These are phyloP conservation scores for Lophiotrema nucula DNA, from an alignment of 495 filamentous ascomycete species.

Conservation along the genomic window DNA sequence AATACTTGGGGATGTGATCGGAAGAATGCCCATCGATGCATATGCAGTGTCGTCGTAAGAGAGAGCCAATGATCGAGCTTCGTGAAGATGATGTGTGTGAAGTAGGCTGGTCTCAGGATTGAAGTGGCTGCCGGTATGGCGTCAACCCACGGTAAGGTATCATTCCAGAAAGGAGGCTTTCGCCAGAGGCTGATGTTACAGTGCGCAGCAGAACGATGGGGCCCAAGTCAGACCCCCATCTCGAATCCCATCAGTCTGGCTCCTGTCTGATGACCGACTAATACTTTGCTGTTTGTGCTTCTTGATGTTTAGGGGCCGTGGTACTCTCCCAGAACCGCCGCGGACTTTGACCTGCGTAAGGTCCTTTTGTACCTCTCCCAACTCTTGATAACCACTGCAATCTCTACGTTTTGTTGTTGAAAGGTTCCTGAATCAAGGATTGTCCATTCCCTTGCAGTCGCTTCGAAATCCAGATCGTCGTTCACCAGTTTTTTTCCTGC, in stretches of 20 bases:
- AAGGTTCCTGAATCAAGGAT: too few relatives aligned
- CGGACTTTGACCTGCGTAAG: too few relatives aligned
- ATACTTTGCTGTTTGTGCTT: background rate
- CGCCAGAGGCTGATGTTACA: constrained; percentile 23
- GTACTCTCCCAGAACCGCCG: too few relatives aligned
- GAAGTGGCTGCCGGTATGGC: constrained; percentile 10
- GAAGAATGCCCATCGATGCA: constrained; percentile 1
- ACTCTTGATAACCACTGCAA: too few relatives aligned
- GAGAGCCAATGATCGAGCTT: too few relatives aligned
- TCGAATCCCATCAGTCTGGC: constrained; percentile 1
- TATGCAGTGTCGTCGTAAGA: constrained; percentile 3
- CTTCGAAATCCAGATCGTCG: constrained; percentile 9
- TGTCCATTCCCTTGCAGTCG: constrained; percentile 5
- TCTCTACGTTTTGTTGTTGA: too few relatives aligned
- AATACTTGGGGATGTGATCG: background rate
- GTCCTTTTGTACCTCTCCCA: too few relatives aligned
- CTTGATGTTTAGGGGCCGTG: background rate
- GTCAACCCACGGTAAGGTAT: constrained; percentile 21
- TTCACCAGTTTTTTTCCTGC: constrained; percentile 1
- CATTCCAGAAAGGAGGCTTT: constrained; percentile 15
- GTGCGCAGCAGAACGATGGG: constrained; percentile 12
- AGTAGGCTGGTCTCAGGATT: background rate
- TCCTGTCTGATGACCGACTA: constrained; percentile 4
- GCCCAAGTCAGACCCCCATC: constrained; percentile 10
- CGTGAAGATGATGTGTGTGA: too few relatives aligned